A percentile compares a stretch with the other conserved stretches of the same genome.
These are phyloP conservation scores for Cercophora samala DNA, from an alignment of 495 filamentous ascomycete species.

Conservation along the genomic window DNA sequence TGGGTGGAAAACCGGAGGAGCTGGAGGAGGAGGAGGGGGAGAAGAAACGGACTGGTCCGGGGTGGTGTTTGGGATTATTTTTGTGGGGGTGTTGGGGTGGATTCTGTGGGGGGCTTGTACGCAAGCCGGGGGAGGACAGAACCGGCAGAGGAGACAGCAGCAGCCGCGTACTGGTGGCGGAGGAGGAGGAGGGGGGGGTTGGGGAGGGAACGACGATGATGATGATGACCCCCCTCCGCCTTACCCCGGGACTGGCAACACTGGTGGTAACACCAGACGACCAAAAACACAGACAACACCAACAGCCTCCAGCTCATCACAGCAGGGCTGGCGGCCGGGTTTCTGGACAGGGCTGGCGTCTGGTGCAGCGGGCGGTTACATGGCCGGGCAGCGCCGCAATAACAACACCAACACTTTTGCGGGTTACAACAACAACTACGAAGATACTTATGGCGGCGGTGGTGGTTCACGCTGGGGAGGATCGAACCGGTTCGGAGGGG, in stretches of 20 bases:
- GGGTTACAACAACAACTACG: conserved; percentile 45
- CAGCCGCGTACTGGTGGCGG: conserved; percentile 21
- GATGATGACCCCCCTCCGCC: conserved; percentile 57
- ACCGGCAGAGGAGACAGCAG: background rate
- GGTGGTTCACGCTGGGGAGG: conserved; percentile 36
- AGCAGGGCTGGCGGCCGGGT: conserved; percentile 71
- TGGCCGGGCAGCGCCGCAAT: conserved; percentile 55
- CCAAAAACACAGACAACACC: background rate
- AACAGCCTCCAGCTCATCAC: background rate
- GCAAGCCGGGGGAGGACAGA: background rate
- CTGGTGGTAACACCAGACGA: background rate
- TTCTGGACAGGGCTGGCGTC: conserved; percentile 79
- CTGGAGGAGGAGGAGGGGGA: background rate
- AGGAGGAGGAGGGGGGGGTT: conserved; percentile 30
- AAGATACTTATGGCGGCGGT: conserved; percentile 39
- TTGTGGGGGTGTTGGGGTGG: conserved; percentile 46
- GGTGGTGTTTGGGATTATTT: conserved; percentile 35
- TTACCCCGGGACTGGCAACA: conserved; percentile 42
- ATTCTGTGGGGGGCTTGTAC: conserved; percentile 50
- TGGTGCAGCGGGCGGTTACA: conserved; percentile 68
- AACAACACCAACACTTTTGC: conserved; percentile 31
- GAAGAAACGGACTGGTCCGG: conserved; percentile 21
- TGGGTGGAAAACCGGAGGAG: conserved; percentile 12
- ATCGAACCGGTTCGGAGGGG: conserved; percentile 21
- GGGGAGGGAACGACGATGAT: conserved; percentile 27